Evolutionary conservation across 2,329 filamentous ascomycete genomes (phyloP).

Genomic region (Fusarium nematophilum): DNA sequence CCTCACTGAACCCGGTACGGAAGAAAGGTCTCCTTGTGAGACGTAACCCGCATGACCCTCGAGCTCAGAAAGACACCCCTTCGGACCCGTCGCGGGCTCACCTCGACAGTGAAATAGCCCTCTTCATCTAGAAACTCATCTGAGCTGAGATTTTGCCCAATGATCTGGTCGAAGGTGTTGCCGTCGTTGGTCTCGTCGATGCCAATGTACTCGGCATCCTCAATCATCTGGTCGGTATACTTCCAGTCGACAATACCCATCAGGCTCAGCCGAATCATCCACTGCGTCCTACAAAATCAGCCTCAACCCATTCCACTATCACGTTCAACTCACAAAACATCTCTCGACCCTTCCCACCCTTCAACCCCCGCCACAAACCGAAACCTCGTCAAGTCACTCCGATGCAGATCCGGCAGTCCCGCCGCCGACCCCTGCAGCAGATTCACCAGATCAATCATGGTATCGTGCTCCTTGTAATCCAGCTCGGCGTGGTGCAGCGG

Average conservation of each 20-base stretch:
- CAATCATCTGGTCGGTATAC: neutral
- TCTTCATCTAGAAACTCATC: neutral
- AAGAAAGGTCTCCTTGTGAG: neutral
- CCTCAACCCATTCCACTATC: accelerated
- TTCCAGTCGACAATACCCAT: slow-evolving; percentile 6
- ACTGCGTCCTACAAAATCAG: slow-evolving; percentile 23
- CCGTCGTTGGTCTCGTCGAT: neutral
- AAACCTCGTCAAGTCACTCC: slow-evolving; percentile 13
- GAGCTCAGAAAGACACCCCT: slow-evolving; percentile 1
- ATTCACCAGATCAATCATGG: slow-evolving; percentile 15
- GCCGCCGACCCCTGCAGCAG: neutral
- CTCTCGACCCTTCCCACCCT: neutral
- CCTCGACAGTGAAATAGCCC: neutral
- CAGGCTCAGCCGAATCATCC: slow-evolving; percentile 24
- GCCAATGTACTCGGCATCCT: neutral
- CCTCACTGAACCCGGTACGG: slow-evolving; percentile 10
- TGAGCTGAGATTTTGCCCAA: neutral
- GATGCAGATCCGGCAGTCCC: neutral
- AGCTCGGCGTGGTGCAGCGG: neutral
- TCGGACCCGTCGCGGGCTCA: neutral
- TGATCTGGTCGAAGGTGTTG: neutral
- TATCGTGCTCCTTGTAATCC: neutral
- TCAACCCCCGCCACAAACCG: neutral
- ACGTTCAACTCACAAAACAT: slow-evolving; percentile 10
- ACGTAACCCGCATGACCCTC: neutral